phyloP scores from a whole-genome alignment of 805 yeast species.

The Trichomonascus vanleenenianus region DNA sequence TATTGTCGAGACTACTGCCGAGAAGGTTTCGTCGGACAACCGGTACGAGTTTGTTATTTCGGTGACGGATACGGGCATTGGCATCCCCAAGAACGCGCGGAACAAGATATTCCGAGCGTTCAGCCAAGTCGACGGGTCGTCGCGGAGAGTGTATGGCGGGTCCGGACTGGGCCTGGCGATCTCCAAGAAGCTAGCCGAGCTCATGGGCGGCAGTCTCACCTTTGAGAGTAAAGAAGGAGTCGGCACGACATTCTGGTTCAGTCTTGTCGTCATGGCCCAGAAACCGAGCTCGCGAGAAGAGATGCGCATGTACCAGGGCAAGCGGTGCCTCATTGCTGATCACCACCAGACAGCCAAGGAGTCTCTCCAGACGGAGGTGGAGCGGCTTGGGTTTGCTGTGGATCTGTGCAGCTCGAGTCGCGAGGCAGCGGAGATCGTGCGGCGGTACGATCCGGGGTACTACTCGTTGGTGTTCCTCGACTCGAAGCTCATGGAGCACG shows the following conservation, averaged over 20 bases:
- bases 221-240: conserved; percentile 40
- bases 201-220: conserved; percentile 42
- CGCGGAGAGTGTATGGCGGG: conserved; percentile 45
- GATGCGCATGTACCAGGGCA: conserved; percentile 11
- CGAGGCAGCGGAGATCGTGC: conserved; percentile 15
- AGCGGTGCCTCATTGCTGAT: conserved; percentile 31
- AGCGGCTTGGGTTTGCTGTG: conserved; percentile 31
- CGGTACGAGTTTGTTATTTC: conserved; percentile 34
- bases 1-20: conserved; percentile 27
- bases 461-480: conserved; percentile 18
- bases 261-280: conserved; percentile 27
- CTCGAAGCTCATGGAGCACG: conserved; percentile 11
- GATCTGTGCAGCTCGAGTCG: conserved; percentile 18
- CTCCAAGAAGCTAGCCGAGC: conserved; percentile 39
- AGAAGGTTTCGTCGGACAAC: conserved; percentile 28
- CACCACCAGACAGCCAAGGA: conserved; percentile 27
- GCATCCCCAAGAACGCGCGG: conserved; percentile 40
- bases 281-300: conserved; percentile 19
- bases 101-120: conserved; percentile 44
- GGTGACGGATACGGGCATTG: conserved; percentile 48
- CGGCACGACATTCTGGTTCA: conserved; percentile 41
- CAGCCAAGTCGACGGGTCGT: conserved; percentile 49
- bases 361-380: conserved; percentile 30
- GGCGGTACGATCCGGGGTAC: conserved; percentile 9
- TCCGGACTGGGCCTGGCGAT: conserved; percentile 45